Base-by-base conservation (phyloP, 495 filamentous ascomycete species). In the Talaromyces nanjingensis region DNA sequence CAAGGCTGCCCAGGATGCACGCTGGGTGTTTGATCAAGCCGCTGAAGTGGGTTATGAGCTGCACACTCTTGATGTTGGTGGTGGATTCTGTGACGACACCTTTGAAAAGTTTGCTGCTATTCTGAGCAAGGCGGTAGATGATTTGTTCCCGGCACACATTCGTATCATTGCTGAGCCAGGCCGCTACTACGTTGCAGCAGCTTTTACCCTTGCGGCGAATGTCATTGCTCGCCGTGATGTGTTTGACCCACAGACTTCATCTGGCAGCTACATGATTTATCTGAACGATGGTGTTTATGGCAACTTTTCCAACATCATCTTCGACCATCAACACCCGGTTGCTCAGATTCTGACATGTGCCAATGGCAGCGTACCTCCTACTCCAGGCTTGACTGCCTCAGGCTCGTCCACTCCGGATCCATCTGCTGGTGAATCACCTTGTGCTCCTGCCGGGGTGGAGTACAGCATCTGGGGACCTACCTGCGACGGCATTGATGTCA, bases 401-500 rank as follows among this genome's bases (percentile, higher is more conserved):
- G 76, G 74, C 14, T 63, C 70, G 4, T 62, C 14, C 66, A 72
- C 14, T 76, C 77, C 34, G 72, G 75, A 24, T 69, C 69, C 8
- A 54, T 68, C 31, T 20, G 45, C 29, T 22, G 60, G 9, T 53
- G 16, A 24, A 5, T 37, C 56, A 2, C 9, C 11, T 0, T 29
- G 53, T 27, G 67, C 79, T 34, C 79, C 79, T 60, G 78, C 83
- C 66, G 83, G 86, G 67, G 81, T 79, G 59, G 78, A 83, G 57
- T 99, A 98, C 77, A 97, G 92, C 54, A 90, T 99, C 75, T 99
- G 94, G 94, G 94, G 94, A 12, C 94, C 94, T 14, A 97, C 96
- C 24, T 99, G 94, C 71, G 94, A 99, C 73, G 92, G 93, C 63
- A 97, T 97, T 70, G 94, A 99, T 79, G 90, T 90, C 67, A 93